These are phyloP conservation scores for Flaveria trinervia DNA, from an alignment of 129 eudicot genomes.

Conservation along the genomic window DNA sequence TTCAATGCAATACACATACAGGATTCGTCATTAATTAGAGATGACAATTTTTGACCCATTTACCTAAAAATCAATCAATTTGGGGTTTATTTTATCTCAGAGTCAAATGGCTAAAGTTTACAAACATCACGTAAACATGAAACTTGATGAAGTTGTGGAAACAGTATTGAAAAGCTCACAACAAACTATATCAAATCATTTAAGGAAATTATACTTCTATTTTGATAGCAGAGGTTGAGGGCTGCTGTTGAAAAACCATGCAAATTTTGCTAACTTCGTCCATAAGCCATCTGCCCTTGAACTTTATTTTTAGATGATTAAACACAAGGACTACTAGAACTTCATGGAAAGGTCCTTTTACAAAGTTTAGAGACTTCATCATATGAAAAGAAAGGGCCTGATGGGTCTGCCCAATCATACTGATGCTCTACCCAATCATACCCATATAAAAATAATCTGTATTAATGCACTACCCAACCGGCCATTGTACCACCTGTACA, in stretches of 20 bases:
- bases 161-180: neutral
- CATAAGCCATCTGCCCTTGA: neutral
- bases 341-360: too few relatives aligned
- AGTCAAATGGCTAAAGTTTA: neutral
- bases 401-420: neutral
- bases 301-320: neutral
- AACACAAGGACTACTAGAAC: neutral
- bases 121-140: neutral
- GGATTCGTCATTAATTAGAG: neutral
- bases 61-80: neutral
- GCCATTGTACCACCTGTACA: constrained; percentile 1
- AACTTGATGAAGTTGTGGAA: neutral
- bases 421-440: neutral
- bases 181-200: neutral
- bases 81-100: neutral
- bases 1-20: constrained; percentile 11
- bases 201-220: neutral
- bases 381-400: neutral
- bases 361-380: neutral
- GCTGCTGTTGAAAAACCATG: neutral
- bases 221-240: neutral
- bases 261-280: neutral
- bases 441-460: neutral
- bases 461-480: neutral
- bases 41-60: neutral